Evolutionary conservation across 169 alveolate species (phyloP).

Genomic region (Eimeria maxima): DNA sequence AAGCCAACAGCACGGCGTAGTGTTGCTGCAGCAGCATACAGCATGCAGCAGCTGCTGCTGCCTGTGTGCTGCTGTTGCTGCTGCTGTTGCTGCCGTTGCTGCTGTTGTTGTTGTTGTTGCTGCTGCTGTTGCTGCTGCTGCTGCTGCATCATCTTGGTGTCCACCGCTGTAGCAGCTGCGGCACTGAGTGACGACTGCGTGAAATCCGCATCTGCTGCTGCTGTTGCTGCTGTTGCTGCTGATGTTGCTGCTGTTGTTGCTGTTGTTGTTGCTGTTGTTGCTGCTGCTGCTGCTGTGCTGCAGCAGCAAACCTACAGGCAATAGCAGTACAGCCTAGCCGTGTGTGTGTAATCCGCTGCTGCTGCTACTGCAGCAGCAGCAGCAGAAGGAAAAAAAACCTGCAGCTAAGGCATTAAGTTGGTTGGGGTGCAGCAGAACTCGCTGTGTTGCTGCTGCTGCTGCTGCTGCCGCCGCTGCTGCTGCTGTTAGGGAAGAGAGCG

Average conservation of each 20-base stretch:
- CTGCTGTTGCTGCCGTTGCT: conserved; percentile 47
- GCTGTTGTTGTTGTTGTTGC: conserved; percentile 15
- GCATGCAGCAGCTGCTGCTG: conserved; percentile 6
- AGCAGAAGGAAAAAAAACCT: not conserved
- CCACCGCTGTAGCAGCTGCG: conserved; percentile 5
- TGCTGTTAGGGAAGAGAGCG: not conserved
- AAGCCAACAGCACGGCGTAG: not conserved
- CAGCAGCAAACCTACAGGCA: too few species aligned
- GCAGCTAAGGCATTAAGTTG: too few species aligned
- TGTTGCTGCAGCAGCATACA: not conserved
- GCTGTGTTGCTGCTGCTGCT: conserved; percentile 38
- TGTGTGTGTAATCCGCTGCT: not conserved
- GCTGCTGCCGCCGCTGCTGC: conserved; percentile 44
- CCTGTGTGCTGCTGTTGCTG: not conserved
- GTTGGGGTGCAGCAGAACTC: not conserved
- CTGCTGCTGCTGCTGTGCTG: not conserved
- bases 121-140: too few species aligned
- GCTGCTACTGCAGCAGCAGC: conserved; percentile 42
- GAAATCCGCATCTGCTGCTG: not conserved
- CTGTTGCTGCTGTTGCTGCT: not conserved
- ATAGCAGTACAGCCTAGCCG: not conserved
- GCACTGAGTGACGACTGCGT: not conserved
- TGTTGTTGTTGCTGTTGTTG: not conserved
- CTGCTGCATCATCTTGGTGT: too few species aligned
- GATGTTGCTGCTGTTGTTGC: too few species aligned